Base-by-base conservation (phyloP, 2,329 filamentous ascomycete genomes). In the Proliferodiscus dingleyae region DNA sequence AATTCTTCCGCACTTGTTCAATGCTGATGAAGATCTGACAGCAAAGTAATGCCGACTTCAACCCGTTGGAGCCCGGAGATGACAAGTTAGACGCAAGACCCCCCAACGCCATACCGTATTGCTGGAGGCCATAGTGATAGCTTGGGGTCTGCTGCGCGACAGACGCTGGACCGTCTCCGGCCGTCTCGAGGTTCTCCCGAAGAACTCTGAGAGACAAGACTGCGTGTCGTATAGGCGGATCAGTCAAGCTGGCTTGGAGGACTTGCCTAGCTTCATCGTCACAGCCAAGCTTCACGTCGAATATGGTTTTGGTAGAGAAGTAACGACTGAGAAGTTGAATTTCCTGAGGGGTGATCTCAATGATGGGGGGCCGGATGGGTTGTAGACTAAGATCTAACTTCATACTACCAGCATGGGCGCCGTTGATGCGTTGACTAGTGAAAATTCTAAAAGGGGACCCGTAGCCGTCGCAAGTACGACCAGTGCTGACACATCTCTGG, bases 1-100 rank as follows among this genome's bases (percentile, higher is more conserved):
- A 70, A 43, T 71, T 69, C 4, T 58, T 56, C 23, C 61, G 61
- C 42, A 68, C 64, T 59, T 72, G 68, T 53, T 72, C 70, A 45
- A 72, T 71, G 52, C 70, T 71, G 53, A 72, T 71, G 50, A 72
- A 66, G 32, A 72, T 55, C 50, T 72, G 68, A 53, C 71, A 73
- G 59, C 70, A 73, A 46, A 71, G 60, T 26, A 73, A 57, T 43
- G 68, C 65, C 19, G 67, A 68, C 46, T 60, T 68, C 24, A 70
- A 51, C 4, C 47, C 46, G 7, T 57, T 52, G 8, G 59, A 54
- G 47, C 55, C 47, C 3, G 61, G 61, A 46, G 55, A 63, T 15
- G 66, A 66, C 37, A 72, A 44, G 8, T 63, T 65, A 15, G 63
- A 67, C 2, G 66, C 68, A 4, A 72, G 64, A 32, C 65, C 64